Base-by-base conservation (phyloP, 768 basidiomycete genomes). In the Naganishia vishniacii region DNA sequence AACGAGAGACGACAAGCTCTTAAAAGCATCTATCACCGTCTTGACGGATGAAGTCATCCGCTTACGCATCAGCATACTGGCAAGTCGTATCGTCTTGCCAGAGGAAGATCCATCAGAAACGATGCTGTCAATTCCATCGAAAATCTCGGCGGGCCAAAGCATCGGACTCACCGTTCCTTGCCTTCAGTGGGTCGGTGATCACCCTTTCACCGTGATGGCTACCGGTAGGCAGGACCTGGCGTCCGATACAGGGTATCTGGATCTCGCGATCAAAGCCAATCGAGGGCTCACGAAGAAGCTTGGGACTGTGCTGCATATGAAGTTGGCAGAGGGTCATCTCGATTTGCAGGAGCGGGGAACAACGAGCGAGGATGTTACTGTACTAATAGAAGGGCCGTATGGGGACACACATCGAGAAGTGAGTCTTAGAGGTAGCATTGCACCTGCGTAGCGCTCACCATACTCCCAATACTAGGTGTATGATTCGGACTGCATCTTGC, bases 201-300 rank as follows among this genome's bases (percentile, higher is more conserved):
- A 56, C 26, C 53, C 53, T 4, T 56, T 56, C 23, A 56, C 53
- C 53, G 53, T 56, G 20, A 56, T 56, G 53, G 53, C 53, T 2
- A 56, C 53, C 53, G 53, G 53, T 6, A 37, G 2, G 31, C 20
- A 20, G n/a, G 53, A 56, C 37, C 6, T 18, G 11, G 42, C 9
- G n/a, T 40, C 32, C n/a, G 32, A 26, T 11, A 3, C 32, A 13
- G 53, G 53, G 7, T 40, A 56, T 16, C 37, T 56, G 13, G 53
- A 56, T 56, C 37, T 56, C 32, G 37, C 53, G 11, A 56, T 56
- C 53, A 56, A 56, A n/a, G 53, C 53, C 31, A 34, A 56, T 15
- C 53, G 25, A 26, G 53, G 53, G 18, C 31, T 56, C 3, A 56
- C 53, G 2, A 32, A 26, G 18, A 56, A 56, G 37, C 18, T 56